These are phyloP conservation scores for Sarocladium strictum DNA, from an alignment of 2,329 filamentous ascomycete species.

Conservation along the genomic window DNA sequence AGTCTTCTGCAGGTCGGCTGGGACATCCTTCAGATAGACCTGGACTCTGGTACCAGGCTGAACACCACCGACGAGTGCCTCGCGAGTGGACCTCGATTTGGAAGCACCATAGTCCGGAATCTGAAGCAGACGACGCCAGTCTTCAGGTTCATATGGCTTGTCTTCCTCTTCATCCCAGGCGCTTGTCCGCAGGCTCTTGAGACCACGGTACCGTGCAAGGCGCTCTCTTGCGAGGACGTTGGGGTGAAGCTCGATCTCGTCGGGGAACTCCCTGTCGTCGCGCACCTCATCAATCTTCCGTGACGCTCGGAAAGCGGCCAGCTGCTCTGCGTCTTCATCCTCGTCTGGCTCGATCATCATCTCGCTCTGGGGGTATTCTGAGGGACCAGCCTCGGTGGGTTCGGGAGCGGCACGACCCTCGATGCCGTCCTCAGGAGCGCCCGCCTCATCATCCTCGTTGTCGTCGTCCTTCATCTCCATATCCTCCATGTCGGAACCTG, in stretches of 20 bases:
- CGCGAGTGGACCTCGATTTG: constrained; percentile 67
- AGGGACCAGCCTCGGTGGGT: constrained; percentile 71
- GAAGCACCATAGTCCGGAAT: constrained; percentile 86
- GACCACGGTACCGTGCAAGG: constrained; percentile 76
- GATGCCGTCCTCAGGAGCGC: constrained; percentile 75
- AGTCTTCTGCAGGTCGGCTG: constrained; percentile 35
- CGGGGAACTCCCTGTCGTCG: constrained; percentile 92
- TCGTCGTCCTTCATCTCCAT: constrained; percentile 56
- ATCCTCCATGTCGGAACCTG: constrained; percentile 77
- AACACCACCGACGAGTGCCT: constrained; percentile 85
- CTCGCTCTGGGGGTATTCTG: constrained; percentile 91
- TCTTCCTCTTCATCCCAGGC: constrained; percentile 89
- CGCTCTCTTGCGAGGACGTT: constrained; percentile 81
- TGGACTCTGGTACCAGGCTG: constrained; percentile 76
- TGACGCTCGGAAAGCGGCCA: constrained; percentile 69
- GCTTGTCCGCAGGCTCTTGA: constrained; percentile 87
- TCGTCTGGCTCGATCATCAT: constrained; percentile 85
- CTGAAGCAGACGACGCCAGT: constrained; percentile 81
- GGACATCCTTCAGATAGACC: constrained; percentile 60
- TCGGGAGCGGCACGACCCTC: constrained; percentile 62
- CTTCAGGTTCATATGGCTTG: constrained; percentile 76
- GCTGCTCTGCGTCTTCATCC: constrained; percentile 67
- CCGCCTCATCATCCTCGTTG: constrained; percentile 52
- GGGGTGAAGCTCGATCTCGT: constrained; percentile 92
- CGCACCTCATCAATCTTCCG: constrained; percentile 74